phyloP scores from a whole-genome alignment of 441 rosid genomes.

The Breynia disticha region DNA sequence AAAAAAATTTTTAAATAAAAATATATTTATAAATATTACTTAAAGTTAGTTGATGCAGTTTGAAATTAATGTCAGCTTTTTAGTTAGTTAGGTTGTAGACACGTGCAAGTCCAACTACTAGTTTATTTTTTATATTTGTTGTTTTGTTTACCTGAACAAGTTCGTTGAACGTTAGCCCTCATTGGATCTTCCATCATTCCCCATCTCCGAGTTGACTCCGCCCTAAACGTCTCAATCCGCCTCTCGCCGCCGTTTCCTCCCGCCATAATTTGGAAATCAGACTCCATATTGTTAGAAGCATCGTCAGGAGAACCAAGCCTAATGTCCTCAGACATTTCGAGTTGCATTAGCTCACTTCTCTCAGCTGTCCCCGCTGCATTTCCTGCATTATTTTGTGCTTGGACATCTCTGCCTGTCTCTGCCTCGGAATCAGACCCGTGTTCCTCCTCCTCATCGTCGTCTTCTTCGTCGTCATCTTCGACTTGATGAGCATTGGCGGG shows the following conservation, averaged over 20 bases:
- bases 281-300: slow-evolving; percentile 43
- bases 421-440: slow-evolving; percentile 40
- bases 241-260: slow-evolving; percentile 16
- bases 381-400: slow-evolving; percentile 5
- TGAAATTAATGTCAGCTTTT: too few species aligned
- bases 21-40: too few species aligned
- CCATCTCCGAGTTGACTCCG: slow-evolving; percentile 44
- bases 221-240: slow-evolving; percentile 28
- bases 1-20: too few species aligned
- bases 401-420: slow-evolving; percentile 29
- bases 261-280: slow-evolving; percentile 33
- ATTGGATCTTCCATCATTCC: slow-evolving; percentile 25
- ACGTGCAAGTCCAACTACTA: too few species aligned
- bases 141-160: slow-evolving; percentile 27
- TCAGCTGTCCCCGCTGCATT: slow-evolving; percentile 21
- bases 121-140: too few species aligned
- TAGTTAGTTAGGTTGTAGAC: too few species aligned
- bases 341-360: slow-evolving; percentile 54
- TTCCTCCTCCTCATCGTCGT: slow-evolving; percentile 24
- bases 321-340: slow-evolving; percentile 70
- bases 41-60: too few species aligned
- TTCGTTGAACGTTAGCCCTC: slow-evolving; percentile 17
- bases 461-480: slow-evolving; percentile 28
- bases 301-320: slow-evolving; percentile 65
- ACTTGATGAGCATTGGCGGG: slow-evolving; percentile 15